These are phyloP conservation scores for Geosmithia morbida DNA, from an alignment of 2,329 filamentous ascomycete genomes.

Conservation along the genomic window DNA sequence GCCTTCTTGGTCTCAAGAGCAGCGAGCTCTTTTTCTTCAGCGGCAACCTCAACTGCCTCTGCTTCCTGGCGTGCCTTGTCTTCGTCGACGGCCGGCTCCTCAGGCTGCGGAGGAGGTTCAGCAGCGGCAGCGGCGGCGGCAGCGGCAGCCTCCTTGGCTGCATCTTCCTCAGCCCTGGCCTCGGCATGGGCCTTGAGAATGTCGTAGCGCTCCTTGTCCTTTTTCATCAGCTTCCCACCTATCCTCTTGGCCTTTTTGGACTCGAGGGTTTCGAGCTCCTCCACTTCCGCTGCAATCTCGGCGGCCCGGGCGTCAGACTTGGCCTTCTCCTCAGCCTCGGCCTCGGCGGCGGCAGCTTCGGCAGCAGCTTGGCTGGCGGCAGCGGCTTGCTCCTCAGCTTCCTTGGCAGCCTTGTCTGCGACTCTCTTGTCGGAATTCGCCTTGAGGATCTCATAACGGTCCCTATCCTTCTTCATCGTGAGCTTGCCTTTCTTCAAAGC, in stretches of 20 bases:
- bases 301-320: conserved; percentile 9
- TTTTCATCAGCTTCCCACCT: conserved; percentile 5
- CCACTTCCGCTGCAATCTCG: conserved; percentile 5
- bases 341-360: conserved; percentile 6
- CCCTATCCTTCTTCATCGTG: conserved; percentile 8
- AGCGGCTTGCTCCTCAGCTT: conserved; percentile 16
- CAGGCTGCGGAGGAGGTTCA: conserved; percentile 7
- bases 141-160: conserved; percentile 6
- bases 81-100: conserved; percentile 10
- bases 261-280: conserved; percentile 7
- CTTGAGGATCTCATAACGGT: conserved; percentile 11
- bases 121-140: conserved; percentile 11
- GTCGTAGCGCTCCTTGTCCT: conserved; percentile 7
- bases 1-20: conserved; percentile 13
- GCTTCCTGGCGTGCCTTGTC: conserved; percentile 12
- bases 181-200: conserved; percentile 10
- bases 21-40: conserved; percentile 9
- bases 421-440: conserved; percentile 6
- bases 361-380: neutral
- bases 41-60: conserved; percentile 10
- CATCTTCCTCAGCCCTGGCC: conserved; percentile 17
- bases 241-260: conserved; percentile 14
- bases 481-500: conserved; percentile 10
- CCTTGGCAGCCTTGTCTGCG: conserved; percentile 8
- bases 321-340: neutral